phyloP scores from a whole-genome alignment of 768 basidiomycete genomes.

The Leucosporidium creatinivorum region DNA sequence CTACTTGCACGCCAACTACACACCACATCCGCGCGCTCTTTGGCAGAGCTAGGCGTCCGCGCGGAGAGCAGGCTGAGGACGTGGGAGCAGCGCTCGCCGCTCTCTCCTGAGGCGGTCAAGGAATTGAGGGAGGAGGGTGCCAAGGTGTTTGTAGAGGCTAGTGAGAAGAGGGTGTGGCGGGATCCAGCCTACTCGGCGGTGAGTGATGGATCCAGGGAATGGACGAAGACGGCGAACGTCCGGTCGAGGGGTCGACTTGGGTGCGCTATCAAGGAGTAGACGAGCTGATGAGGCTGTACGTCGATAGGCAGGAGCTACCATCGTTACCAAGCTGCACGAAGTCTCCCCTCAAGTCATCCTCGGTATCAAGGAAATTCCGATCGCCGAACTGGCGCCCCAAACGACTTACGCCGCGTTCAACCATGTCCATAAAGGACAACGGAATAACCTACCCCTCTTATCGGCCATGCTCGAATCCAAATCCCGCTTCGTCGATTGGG shows the following conservation, averaged over 20 bases:
- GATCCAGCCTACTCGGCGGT: slow-evolving; percentile 51
- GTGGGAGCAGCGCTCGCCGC: slow-evolving; percentile 79
- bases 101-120: slow-evolving; percentile 67
- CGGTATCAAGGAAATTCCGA: slow-evolving; percentile 74
- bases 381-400: neutral
- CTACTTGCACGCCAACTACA: neutral
- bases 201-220: slow-evolving; percentile 50
- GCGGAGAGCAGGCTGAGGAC: slow-evolving; percentile 71
- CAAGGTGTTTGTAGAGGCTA: slow-evolving; percentile 66
- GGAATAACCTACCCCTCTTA: slow-evolving; percentile 74
- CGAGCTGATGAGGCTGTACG: neutral
- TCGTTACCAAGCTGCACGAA: slow-evolving; percentile 51
- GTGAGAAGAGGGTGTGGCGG: slow-evolving; percentile 65
- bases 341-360: slow-evolving; percentile 59
- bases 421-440: slow-evolving; percentile 50
- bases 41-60: slow-evolving; percentile 50
- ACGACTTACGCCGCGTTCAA: slow-evolving; percentile 81
- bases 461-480: slow-evolving; percentile 42
- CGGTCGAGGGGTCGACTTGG: too few species aligned
- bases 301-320: slow-evolving; percentile 65
- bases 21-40: too few species aligned
- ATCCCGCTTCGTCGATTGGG: slow-evolving; percentile 67
- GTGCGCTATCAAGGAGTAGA: too few species aligned
- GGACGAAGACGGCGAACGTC: neutral
- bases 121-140: slow-evolving; percentile 53